phyloP scores from a whole-genome alignment of 2,329 filamentous ascomycete genomes.

The Teratosphaeria nubilosa region DNA sequence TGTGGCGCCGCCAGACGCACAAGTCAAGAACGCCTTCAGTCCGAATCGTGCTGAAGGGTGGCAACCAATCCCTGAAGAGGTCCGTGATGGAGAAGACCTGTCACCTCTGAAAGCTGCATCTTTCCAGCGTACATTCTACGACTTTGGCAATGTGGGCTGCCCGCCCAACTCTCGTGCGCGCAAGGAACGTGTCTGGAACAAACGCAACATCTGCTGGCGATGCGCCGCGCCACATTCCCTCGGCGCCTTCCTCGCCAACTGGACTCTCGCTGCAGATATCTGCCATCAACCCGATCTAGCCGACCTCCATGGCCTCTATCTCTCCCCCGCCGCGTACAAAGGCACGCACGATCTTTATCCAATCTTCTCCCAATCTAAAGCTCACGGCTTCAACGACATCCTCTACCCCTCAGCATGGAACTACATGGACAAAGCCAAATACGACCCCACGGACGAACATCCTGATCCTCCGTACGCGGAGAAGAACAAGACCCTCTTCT shows the following conservation, averaged over 20 bases:
- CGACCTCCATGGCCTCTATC: conserved; percentile 62
- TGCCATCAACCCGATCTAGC: conserved; percentile 71
- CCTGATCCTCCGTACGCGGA: conserved; percentile 47
- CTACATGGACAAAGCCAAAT: conserved; percentile 48
- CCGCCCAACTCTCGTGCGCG: conserved; percentile 51
- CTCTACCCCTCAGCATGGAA: conserved; percentile 59
- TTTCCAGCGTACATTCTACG: conserved; percentile 30
- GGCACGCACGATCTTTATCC: conserved; percentile 58
- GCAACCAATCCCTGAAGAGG: conserved; percentile 24
- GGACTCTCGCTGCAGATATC: conserved; percentile 53
- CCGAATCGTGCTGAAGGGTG: conserved; percentile 29
- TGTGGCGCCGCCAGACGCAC: conserved; percentile 4
- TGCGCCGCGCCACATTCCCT: conserved; percentile 57
- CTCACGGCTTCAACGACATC: conserved; percentile 64
- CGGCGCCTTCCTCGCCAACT: conserved; percentile 57
- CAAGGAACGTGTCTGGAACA: conserved; percentile 52
- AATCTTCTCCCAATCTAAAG: conserved; percentile 66
- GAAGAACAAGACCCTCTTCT: conserved; percentile 59
- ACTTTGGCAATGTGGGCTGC: conserved; percentile 45
- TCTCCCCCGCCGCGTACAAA: conserved; percentile 52
- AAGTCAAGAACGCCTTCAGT: conserved; percentile 26
- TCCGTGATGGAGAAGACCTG: conserved; percentile 13
- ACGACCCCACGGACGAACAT: conserved; percentile 37
- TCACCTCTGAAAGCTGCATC: conserved; percentile 22
- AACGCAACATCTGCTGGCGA: conserved; percentile 51